These are phyloP conservation scores for Noccaea bulbosa DNA, from an alignment of 345 rosid genomes.

Conservation along the genomic window DNA sequence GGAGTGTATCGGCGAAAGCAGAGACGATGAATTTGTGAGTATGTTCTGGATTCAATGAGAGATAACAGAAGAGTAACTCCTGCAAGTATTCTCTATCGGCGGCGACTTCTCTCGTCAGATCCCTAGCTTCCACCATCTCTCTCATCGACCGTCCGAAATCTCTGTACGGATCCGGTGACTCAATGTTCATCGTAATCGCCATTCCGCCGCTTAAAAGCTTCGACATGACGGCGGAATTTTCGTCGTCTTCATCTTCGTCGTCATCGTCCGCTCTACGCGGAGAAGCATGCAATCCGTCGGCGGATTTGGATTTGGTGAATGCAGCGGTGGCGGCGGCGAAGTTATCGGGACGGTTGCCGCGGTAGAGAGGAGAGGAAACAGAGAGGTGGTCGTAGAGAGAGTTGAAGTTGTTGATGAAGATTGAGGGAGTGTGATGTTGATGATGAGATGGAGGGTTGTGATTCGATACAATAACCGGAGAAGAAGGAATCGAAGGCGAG, in stretches of 20 bases:
- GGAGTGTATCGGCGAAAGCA: conserved; percentile 75
- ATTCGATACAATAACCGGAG: conserved; percentile 32
- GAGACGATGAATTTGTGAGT: conserved; percentile 70
- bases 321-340: neutral
- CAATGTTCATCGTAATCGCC: conserved; percentile 58
- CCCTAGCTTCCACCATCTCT: conserved; percentile 88
- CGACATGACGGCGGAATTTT: neutral
- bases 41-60: conserved; percentile 66
- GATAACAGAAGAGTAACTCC: conserved; percentile 74
- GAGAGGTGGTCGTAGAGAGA: conserved; percentile 46
- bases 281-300: conserved; percentile 1
- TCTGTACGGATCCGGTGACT: conserved; percentile 72
- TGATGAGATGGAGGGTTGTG: conserved; percentile 34
- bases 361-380: conserved; percentile 38
- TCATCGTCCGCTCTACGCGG: conserved; percentile 2
- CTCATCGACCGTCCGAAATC: conserved; percentile 87
- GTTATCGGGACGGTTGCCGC: conserved; percentile 8
- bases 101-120: conserved; percentile 46
- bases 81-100: conserved; percentile 70
- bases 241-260: neutral
- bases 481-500: conserved; percentile 45
- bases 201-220: conserved; percentile 52
- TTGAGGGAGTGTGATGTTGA: conserved; percentile 34
- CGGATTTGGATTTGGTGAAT: neutral
- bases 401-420: conserved; percentile 44